phyloP scores from a whole-genome alignment of 1,284 basidiomycete species.

The Irpex sp. region DNA sequence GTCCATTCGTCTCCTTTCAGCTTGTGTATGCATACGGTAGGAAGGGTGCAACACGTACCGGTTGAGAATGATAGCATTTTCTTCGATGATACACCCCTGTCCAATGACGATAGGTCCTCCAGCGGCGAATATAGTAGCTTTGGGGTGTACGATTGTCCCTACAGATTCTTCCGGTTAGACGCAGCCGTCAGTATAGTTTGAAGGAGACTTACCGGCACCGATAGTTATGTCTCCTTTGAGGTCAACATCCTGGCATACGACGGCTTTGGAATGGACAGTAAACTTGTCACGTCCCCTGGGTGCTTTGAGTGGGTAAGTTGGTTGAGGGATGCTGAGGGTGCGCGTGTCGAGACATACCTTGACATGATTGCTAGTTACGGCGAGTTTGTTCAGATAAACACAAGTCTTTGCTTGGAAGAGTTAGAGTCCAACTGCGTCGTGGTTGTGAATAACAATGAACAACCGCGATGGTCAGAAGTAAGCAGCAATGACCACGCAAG shows the following conservation, averaged over 20 bases:
- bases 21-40: background rate
- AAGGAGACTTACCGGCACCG: conserved; percentile 54
- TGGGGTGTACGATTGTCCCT: conserved; percentile 92
- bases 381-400: too few species aligned
- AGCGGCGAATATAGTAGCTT: conserved; percentile 86
- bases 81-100: conserved; percentile 87
- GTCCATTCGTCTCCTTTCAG: background rate
- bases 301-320: background rate
- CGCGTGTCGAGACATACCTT: background rate
- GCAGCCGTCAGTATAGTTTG: background rate
- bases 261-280: conserved; percentile 46
- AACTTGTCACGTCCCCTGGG: conserved; percentile 29
- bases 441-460: too few species aligned
- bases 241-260: conserved; percentile 86
- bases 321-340: background rate
- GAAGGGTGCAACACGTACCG: conserved; percentile 38
- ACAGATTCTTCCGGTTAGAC: background rate
- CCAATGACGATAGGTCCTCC: conserved; percentile 88
- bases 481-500: too few species aligned
- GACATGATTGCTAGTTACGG: background rate
- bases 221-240: conserved; percentile 91
- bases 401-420: too few species aligned
- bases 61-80: conserved; percentile 85
- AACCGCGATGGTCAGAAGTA: too few species aligned
- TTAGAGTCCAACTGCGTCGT: too few species aligned